Evolutionary conservation across 139 green algal genomes (phyloP).

Genomic region (Closterium sp.): DNA sequence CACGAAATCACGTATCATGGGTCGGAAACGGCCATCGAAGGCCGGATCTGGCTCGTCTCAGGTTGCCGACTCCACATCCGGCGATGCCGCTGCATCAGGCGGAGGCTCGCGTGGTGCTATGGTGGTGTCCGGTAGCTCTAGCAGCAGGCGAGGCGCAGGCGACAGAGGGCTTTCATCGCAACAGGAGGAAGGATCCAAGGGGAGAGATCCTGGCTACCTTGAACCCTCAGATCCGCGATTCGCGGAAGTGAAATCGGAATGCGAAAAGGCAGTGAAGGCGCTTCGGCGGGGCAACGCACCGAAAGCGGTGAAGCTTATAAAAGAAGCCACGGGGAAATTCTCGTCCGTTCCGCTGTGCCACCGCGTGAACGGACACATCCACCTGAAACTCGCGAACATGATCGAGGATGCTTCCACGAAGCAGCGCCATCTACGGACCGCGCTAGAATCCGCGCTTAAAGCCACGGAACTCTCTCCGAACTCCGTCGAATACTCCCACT

Average conservation of each 20-base stretch:
- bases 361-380: conserved; percentile 29
- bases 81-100: background rate
- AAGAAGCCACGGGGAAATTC: background rate
- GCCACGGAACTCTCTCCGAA: background rate
- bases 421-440: background rate
- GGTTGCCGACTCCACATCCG: background rate
- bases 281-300: conserved; percentile 13
- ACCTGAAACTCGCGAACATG: conserved; percentile 26
- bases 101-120: background rate
- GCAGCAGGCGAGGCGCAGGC: background rate
- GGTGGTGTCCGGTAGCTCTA: background rate
- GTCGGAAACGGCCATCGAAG: background rate
- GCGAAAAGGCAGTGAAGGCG: conserved; percentile 29
- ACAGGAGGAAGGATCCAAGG: background rate
- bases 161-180: background rate
- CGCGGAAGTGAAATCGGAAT: conserved; percentile 20
- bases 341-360: background rate
- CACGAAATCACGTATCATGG: background rate
- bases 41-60: background rate
- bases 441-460: background rate
- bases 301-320: conserved; percentile 39
- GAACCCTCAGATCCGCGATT: background rate
- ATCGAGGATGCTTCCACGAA: conserved; percentile 20
- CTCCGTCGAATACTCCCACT: conserved; percentile 31
- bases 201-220: background rate